Evolutionary conservation across 805 yeast genomes (phyloP).

Genomic region (Cyberlindnera saturnus): DNA sequence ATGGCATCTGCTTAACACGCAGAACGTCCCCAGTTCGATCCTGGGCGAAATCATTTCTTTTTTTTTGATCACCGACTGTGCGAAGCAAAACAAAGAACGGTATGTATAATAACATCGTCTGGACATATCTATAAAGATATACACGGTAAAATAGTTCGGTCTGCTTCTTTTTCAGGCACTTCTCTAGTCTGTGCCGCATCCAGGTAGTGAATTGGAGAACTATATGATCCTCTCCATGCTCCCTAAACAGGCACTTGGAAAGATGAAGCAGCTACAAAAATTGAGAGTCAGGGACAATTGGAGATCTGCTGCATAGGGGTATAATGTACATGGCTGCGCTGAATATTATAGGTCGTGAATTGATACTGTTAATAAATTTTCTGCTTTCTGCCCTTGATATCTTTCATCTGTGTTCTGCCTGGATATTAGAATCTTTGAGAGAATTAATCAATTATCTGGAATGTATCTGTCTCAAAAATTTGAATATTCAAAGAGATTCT

Average conservation of each 20-base stretch:
- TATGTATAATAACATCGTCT: too few relatives aligned
- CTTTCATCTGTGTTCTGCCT: too few relatives aligned
- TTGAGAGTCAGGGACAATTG: conserved; percentile 18
- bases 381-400: too few relatives aligned
- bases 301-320: conserved; percentile 16
- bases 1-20: conserved; percentile 99
- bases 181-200: conserved; percentile 3
- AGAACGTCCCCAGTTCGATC: conserved; percentile 99
- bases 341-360: conserved; percentile 15
- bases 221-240: conserved; percentile 15
- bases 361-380: conserved; percentile 10
- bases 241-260: conserved; percentile 16
- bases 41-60: conserved; percentile 91
- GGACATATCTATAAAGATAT: too few relatives aligned
- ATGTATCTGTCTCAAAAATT: too few relatives aligned
- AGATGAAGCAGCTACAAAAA: conserved; percentile 8
- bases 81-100: too few relatives aligned
- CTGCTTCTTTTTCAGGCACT: too few relatives aligned
- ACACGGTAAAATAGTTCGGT: too few relatives aligned
- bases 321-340: conserved; percentile 21
- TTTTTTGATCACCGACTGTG: not conserved
- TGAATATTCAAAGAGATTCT: too few relatives aligned
- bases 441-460: too few relatives aligned
- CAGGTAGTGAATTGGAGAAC: conserved; percentile 10
- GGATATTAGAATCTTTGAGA: too few relatives aligned